Conservation (phyloP, 1,139 yeast species). For the Geotrichum aggregatum region DNA sequence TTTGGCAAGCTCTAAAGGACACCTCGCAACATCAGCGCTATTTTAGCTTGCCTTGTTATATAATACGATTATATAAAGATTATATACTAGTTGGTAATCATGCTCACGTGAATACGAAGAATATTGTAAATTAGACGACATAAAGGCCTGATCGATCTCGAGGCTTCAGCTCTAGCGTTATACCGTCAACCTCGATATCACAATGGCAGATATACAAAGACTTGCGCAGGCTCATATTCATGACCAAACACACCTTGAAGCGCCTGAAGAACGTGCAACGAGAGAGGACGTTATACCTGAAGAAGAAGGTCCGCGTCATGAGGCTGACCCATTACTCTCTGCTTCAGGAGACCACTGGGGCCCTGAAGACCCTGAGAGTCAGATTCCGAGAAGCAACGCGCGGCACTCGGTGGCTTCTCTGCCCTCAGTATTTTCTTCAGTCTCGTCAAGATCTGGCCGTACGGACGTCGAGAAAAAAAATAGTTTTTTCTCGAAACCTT, state of each 20-base stretch:
- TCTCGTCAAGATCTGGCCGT: background rate
- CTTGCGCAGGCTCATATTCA: background rate
- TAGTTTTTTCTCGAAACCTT: constrained; percentile 27
- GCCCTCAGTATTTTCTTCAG: background rate
- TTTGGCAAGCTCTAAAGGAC: too few species aligned
- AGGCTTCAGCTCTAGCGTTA: too few species aligned
- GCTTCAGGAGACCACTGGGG: background rate
- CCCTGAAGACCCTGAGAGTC: background rate
- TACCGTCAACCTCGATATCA: too few species aligned
- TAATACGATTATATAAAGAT: too few species aligned
- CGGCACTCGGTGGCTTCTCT: background rate
- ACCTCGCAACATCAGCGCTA: background rate
- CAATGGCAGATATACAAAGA: background rate
- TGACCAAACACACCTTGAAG: background rate
- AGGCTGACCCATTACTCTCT: background rate
- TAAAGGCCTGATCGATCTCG: too few species aligned
- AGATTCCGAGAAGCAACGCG: background rate
- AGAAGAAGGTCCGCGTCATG: background rate
- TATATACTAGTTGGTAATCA: too few species aligned
- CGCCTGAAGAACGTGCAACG: too few species aligned
- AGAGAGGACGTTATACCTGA: background rate
- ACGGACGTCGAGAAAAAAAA: background rate
- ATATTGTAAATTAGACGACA: too few species aligned
- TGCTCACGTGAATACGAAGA: too few species aligned
- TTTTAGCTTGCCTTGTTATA: background rate